Conservation (phyloP, 345 rosid species). For the Hibiscus tridactylites region DNA sequence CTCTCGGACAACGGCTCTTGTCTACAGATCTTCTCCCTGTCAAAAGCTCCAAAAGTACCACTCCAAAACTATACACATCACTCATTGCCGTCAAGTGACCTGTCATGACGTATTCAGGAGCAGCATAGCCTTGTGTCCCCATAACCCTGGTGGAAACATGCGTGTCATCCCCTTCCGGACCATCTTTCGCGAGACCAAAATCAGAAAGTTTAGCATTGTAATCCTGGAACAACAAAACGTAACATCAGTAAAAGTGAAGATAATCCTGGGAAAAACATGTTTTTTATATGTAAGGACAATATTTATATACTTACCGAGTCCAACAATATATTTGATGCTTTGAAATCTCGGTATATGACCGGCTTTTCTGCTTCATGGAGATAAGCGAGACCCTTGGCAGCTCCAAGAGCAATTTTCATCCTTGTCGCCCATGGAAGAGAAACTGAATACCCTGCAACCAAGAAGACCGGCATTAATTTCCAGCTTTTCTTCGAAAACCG, state of each 20-base stretch:
- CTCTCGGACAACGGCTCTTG: background rate
- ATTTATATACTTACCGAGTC: constrained; percentile 48
- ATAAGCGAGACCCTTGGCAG: constrained; percentile 81
- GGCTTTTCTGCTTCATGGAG: constrained; percentile 82
- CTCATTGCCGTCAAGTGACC: background rate
- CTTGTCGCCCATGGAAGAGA: constrained; percentile 84
- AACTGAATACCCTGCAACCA: constrained; percentile 53
- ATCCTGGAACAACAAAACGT: constrained; percentile 34
- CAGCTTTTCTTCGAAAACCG: background rate
- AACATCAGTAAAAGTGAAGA: background rate
- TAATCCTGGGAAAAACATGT: background rate
- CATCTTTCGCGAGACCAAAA: constrained; percentile 91
- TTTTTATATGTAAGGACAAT: no score
- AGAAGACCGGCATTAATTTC: background rate
- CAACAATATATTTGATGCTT: constrained; percentile 76
- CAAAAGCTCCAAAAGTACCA: background rate
- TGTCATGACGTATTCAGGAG: constrained; percentile 30
- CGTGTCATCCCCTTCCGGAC: constrained; percentile 91
- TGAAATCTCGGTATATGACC: constrained; percentile 81
- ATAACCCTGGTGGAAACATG: constrained; percentile 86
- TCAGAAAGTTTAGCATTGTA: constrained; percentile 76
- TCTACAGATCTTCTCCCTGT: background rate
- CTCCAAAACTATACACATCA: background rate
- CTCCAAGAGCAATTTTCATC: constrained; percentile 86
- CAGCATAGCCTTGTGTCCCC: constrained; percentile 98